These are phyloP conservation scores for Zostera marina DNA, from an alignment of 116 monocot species.

Conservation along the genomic window DNA sequence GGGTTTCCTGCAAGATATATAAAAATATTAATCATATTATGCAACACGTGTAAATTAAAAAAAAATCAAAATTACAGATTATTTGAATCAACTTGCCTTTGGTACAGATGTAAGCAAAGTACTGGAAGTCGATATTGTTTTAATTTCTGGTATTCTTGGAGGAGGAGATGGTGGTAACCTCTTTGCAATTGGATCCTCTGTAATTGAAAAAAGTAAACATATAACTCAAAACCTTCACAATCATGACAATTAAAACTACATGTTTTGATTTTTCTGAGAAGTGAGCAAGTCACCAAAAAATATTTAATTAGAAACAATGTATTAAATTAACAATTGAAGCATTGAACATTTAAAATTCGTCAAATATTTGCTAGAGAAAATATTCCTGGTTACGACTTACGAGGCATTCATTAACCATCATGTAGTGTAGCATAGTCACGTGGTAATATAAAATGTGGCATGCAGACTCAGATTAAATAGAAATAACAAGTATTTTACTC, in stretches of 20 bases:
- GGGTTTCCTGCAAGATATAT: slow-evolving; percentile 21
- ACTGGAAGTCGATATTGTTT: slow-evolving; percentile 9
- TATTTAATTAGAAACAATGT: too few relatives aligned
- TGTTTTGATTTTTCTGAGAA: background rate
- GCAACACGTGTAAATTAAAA: background rate
- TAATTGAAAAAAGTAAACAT: background rate
- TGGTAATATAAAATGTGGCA: too few relatives aligned
- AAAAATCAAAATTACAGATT: background rate
- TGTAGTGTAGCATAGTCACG: too few relatives aligned
- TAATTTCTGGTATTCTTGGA: slow-evolving; percentile 18
- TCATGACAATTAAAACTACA: background rate
- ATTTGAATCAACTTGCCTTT: slow-evolving; percentile 29
- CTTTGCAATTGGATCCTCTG: slow-evolving; percentile 92
- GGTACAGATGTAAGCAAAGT: slow-evolving; percentile 12
- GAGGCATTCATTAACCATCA: too few relatives aligned
- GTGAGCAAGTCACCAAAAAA: too few relatives aligned
- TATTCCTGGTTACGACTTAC: too few relatives aligned
- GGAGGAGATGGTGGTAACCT: slow-evolving; percentile 15
- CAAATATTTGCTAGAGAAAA: too few relatives aligned
- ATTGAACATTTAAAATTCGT: too few relatives aligned
- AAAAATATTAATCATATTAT: background rate
- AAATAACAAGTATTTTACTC: too few relatives aligned
- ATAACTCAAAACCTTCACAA: background rate
- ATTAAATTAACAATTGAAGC: too few relatives aligned
- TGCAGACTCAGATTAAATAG: too few relatives aligned